Base-by-base conservation (phyloP, 2,329 filamentous ascomycete genomes). In the Orbilia oligospora region DNA sequence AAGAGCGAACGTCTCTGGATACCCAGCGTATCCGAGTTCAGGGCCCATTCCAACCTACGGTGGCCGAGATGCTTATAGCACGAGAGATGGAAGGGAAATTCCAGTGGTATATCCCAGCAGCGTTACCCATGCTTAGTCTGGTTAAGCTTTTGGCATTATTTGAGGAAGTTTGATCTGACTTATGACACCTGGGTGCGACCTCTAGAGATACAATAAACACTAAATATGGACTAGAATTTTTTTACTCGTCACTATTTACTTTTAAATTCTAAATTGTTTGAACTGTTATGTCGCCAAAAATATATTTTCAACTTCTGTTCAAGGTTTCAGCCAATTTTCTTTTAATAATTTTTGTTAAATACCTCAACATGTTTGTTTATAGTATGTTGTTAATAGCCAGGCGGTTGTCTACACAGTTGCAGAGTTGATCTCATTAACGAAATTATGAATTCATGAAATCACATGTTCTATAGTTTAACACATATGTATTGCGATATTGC, bases 51-150 rank as follows among this genome's bases (percentile, higher is more conserved):
- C 75, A 24, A 51, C 63, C 0, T 78, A 78, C 30, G 36, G 33
- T 10, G 10, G 53, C 18, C 41, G 75, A 36, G 75, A 72, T 10
- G 56, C 63, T n/a, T 78, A 78, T 20, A 63, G 22, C n/a, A 49
- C 63, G 5, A 61, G 75, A 49, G 63, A 78, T 33, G 53, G 68
- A 24, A 53, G 75, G 64, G 75, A 72, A 20, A 78, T 78, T 69
- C 75, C 75, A 78, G 75, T 78, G 75, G 75, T 78, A 78, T 78
- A 78, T 71, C 75, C 75, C 68, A 78, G 68, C 68, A 78, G 75
- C n/a, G 68, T 78, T 72, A 71, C 75, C 75, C 75, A 64, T 78
- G 75, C 63, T 78, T 78, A 78, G 49, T 64, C 22, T 61, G 66
- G 41, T 77, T 49, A 68, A 63, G 51, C 46, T 49, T 70, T 48